Evolutionary conservation across 2,329 filamentous ascomycete genomes (phyloP).

Genomic region (Neurospora crassa): DNA sequence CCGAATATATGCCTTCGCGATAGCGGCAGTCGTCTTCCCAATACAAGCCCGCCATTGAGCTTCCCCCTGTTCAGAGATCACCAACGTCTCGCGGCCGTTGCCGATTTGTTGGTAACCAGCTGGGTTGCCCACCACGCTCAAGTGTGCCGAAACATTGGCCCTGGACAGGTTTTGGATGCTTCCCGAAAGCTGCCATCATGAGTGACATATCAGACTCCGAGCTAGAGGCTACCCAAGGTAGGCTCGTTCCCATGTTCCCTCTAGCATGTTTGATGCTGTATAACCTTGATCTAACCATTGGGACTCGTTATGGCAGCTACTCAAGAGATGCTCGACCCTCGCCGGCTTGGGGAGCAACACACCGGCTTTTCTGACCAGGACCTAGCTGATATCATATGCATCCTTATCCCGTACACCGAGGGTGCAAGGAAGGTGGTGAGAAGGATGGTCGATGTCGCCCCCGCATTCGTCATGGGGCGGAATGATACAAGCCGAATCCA

Average conservation of each 20-base stretch:
- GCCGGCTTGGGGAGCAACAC: conserved; percentile 68
- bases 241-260: background rate
- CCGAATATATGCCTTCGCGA: background rate
- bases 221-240: background rate
- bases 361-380: conserved; percentile 77
- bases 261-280: background rate
- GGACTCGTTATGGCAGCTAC: conserved; percentile 42
- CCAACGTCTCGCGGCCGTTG: background rate
- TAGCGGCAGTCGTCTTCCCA: background rate
- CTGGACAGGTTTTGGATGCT: background rate
- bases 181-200: background rate
- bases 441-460: conserved; percentile 39
- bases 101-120: background rate
- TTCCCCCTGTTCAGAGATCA: background rate
- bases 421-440: conserved; percentile 63
- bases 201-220: background rate
- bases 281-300: background rate
- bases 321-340: conserved; percentile 71
- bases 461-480: conserved; percentile 18
- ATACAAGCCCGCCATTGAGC: background rate
- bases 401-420: conserved; percentile 70
- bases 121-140: background rate
- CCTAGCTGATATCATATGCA: conserved; percentile 79
- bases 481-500: conserved; percentile 24
- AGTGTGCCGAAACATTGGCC: background rate